phyloP scores from a whole-genome alignment of 192 early-diverging fungal genomes.

The Chytriomyces confervae region DNA sequence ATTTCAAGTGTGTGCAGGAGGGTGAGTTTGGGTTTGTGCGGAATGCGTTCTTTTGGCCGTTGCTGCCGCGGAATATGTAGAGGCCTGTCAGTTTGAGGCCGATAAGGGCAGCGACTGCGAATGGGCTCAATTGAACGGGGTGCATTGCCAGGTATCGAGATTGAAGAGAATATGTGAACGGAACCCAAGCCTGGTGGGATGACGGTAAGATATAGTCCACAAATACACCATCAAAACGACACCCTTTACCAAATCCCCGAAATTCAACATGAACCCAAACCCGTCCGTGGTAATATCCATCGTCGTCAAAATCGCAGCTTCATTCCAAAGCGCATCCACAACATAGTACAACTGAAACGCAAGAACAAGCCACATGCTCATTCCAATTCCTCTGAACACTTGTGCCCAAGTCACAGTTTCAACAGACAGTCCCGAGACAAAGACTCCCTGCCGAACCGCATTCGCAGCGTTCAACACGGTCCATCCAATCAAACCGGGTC shows the following conservation, averaged over 20 bases:
- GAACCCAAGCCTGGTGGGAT: conserved; percentile 82
- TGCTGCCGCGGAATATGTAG: conserved; percentile 87
- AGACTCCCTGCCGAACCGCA: conserved; percentile 70
- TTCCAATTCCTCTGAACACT: conserved; percentile 55
- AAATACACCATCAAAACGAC: neutral
- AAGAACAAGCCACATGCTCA: conserved; percentile 77
- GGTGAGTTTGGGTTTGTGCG: conserved; percentile 57
- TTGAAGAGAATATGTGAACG: conserved; percentile 88
- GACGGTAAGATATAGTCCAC: neutral
- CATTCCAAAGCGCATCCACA: conserved; percentile 82
- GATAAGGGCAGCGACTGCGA: conserved; percentile 49
- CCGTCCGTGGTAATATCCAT: conserved; percentile 99
- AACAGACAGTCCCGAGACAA: neutral
- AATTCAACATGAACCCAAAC: conserved; percentile 75
- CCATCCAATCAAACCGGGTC: conserved; percentile 95
- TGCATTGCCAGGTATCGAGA: conserved; percentile 80
- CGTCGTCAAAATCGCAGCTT: conserved; percentile 86
- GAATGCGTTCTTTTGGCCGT: conserved; percentile 91
- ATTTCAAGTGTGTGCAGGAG: conserved; percentile 71
- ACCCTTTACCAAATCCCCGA: conserved; percentile 45
- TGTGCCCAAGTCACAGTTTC: neutral
- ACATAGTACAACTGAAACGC: conserved; percentile 84
- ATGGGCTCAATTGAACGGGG: conserved; percentile 63
- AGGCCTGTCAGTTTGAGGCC: conserved; percentile 71
- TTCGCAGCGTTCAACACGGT: conserved; percentile 77